A percentile compares a stretch with the other conserved stretches of the same genome.
Conservation (phyloP, 176 grass and related monocot species). For the Alopecurus myosuroides region DNA sequence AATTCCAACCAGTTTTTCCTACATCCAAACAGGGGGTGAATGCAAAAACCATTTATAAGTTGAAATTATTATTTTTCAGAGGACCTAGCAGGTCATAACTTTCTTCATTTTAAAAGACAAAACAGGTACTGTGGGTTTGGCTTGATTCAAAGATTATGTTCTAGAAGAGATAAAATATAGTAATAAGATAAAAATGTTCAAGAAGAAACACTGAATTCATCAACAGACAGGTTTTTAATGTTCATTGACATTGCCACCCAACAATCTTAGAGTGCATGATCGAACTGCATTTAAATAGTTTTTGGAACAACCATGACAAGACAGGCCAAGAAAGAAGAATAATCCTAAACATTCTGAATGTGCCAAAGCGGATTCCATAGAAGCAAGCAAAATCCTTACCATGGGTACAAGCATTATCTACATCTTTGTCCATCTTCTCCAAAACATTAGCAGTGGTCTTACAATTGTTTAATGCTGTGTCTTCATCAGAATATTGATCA, state of each 20-base stretch:
- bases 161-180: neutral
- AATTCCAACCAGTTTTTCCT: too few relatives aligned
- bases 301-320: neutral
- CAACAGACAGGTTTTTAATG: neutral
- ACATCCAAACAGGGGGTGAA: too few relatives aligned
- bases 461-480: slow-evolving; percentile 68
- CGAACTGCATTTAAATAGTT: slow-evolving; percentile 3
- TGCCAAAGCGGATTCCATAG: neutral
- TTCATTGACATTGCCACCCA: neutral
- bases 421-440: slow-evolving; percentile 74
- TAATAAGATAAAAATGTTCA: neutral
- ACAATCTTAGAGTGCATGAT: neutral
- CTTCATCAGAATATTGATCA: slow-evolving; percentile 80
- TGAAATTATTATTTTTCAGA: neutral
- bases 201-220: neutral
- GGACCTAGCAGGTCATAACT: neutral
- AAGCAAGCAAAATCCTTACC: slow-evolving; percentile 50
- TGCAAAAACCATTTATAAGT: neutral
- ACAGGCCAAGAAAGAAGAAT: slow-evolving; percentile 2
- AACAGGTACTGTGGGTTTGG: neutral
- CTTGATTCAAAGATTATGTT: neutral
- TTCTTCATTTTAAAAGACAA: neutral
- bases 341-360: neutral
- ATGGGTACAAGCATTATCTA: slow-evolving; percentile 51
- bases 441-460: slow-evolving; percentile 51